A percentile compares a stretch with the other conserved stretches of the same genome.
Conservation (phyloP, 2,329 filamentous ascomycete genomes). For the Diaporthe sp. region DNA sequence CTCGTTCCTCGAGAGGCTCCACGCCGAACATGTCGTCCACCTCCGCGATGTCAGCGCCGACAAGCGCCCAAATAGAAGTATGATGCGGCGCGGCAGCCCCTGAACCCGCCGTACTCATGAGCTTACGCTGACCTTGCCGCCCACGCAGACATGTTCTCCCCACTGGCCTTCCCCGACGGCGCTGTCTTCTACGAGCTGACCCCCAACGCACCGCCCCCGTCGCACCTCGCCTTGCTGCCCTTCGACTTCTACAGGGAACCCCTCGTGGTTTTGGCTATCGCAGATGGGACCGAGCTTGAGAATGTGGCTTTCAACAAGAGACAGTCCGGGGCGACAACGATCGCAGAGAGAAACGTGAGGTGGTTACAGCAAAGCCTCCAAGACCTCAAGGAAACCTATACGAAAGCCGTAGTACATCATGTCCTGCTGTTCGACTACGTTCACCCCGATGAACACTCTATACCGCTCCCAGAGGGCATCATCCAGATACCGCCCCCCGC, state of each 20-base stretch:
- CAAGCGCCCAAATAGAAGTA: slow-evolving; percentile 87
- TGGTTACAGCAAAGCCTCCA: slow-evolving; percentile 76
- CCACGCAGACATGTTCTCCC: slow-evolving; percentile 88
- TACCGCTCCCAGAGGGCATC: slow-evolving; percentile 75
- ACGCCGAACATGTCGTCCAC: slow-evolving; percentile 83
- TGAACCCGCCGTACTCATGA: slow-evolving; percentile 29
- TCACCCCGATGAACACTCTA: slow-evolving; percentile 58
- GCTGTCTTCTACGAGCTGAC: slow-evolving; percentile 90
- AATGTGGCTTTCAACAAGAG: slow-evolving; percentile 66
- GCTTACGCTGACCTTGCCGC: slow-evolving; percentile 35
- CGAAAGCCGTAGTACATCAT: slow-evolving; percentile 82
- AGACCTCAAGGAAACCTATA: slow-evolving; percentile 77
- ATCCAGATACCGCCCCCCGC: slow-evolving; percentile 77
- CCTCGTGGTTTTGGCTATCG: slow-evolving; percentile 84
- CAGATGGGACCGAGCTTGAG: slow-evolving; percentile 80
- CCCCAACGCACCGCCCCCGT: slow-evolving; percentile 82
- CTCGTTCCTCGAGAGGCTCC: slow-evolving; percentile 82
- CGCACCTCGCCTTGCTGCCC: slow-evolving; percentile 83
- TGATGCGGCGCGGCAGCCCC: slow-evolving; percentile 45
- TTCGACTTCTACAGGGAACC: slow-evolving; percentile 93
- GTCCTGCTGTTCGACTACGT: slow-evolving; percentile 84
- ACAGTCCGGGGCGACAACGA: slow-evolving; percentile 65
- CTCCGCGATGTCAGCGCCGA: slow-evolving; percentile 90
- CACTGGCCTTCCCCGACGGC: slow-evolving; percentile 86
- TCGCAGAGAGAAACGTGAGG: slow-evolving; percentile 69